Evolutionary conservation across 2,329 filamentous ascomycete genomes (phyloP).

Genomic region (Berkeleyomyces basicola): DNA sequence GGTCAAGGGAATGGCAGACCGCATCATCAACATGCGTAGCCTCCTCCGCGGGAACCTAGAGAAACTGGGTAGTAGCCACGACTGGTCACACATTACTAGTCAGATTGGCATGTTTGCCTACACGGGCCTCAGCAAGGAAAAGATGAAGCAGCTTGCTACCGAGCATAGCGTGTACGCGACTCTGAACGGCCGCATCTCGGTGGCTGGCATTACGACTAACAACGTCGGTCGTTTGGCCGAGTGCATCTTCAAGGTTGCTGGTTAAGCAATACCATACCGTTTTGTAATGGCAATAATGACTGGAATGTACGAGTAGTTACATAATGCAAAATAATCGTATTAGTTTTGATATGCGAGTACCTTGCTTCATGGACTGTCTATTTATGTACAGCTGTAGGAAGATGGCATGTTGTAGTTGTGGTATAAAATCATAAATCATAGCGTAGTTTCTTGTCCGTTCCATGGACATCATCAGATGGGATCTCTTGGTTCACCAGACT

Average conservation of each 20-base stretch:
- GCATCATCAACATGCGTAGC: conserved; percentile 95
- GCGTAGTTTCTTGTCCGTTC: not conserved
- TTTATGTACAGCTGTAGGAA: not conserved
- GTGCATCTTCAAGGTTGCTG: conserved; percentile 71
- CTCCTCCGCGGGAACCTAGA: conserved; percentile 90
- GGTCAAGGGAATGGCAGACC: conserved; percentile 97
- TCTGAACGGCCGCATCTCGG: conserved; percentile 75
- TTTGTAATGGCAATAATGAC: not conserved
- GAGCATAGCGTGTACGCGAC: conserved; percentile 97
- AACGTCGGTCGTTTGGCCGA: conserved; percentile 70
- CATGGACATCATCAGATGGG: conserved; percentile 3
- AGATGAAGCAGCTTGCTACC: conserved; percentile 83
- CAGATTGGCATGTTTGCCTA: conserved; percentile 99
- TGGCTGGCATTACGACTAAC: conserved; percentile 64
- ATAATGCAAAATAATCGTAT: conserved; percentile 2
- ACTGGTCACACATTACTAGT: conserved; percentile 97
- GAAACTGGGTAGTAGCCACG: conserved; percentile 84
- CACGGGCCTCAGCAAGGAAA: conserved; percentile 76
- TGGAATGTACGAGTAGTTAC: not conserved
- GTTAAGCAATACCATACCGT: conserved; percentile 24
- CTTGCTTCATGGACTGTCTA: not conserved
- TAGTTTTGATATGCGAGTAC: conserved; percentile 1
- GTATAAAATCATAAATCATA: not conserved
- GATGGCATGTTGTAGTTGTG: not conserved
- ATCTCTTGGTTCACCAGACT: not conserved